Base-by-base conservation (phyloP, 2,329 filamentous ascomycete species). In the Aspergillus texensis region DNA sequence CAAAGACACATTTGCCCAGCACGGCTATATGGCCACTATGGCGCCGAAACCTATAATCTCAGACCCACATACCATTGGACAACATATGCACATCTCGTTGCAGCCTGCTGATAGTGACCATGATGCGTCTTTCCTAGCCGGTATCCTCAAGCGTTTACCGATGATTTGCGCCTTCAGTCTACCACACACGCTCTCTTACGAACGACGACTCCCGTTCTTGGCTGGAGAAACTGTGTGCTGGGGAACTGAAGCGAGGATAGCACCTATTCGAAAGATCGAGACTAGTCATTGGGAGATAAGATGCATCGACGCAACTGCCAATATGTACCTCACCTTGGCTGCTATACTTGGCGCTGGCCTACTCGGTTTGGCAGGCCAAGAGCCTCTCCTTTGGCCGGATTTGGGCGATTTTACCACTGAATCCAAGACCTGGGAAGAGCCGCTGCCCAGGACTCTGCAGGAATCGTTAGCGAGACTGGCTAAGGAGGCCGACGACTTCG, bases 311-410 rank as follows among this genome's bases (percentile, higher is more conserved):
- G 65, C 67, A 14, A 69, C 64, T 21, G 62, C 68, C 4, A 72
- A 72, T 48, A 71, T 72, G 67, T 72, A 71, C 55, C n/a, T 66
- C 2, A 58, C 67, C 1, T 36, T 72, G 14, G 65, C 68, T 1
- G 60, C 64, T 3, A 48, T 70, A 8, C 10, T 70, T 6, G 52
- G 57, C 10, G 68, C 65, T 28, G 69, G 69, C 3, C 32, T 68
- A 2, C 30, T 65, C 28, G 67, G 62, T 75, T 24, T 62, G 12
- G 30, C 26, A 41, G 26, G 58, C 3, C n/a, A 59, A 4, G 63
- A 65, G 41, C 48, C 60, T 8, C 46, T 65, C 19, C 28, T 57
- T 3, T 65, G 63, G 63, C 63, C 63, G 12, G 63, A 65, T 36
- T 36, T 57, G 55, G 55, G 55, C 2, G 55, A 57, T 41, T 24